These are phyloP conservation scores for Myrica gale DNA, from an alignment of 306 rosid genomes.

Conservation along the genomic window DNA sequence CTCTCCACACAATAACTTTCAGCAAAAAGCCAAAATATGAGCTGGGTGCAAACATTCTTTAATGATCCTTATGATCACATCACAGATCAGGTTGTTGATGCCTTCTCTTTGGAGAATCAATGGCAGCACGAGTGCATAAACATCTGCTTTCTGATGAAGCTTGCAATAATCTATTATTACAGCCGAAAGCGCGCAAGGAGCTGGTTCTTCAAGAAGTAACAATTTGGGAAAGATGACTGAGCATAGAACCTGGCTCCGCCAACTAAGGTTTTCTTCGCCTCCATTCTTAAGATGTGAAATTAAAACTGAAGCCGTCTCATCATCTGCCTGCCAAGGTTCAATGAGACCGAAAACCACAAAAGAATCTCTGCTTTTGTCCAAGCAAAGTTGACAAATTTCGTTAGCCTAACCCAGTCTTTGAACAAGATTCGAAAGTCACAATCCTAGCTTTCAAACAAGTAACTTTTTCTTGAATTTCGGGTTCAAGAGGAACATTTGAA, in stretches of 20 bases:
- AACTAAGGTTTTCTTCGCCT: conserved; percentile 29
- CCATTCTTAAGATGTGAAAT: conserved; percentile 28
- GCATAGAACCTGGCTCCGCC: conserved; percentile 45
- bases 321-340: conserved; percentile 42
- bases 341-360: conserved; percentile 24
- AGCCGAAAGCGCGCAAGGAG: conserved; percentile 33
- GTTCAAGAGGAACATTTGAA: conserved; percentile 22
- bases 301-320: conserved; percentile 40
- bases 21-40: conserved; percentile 42
- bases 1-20: conserved; percentile 38
- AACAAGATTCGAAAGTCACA: conserved; percentile 24
- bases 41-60: conserved; percentile 43
- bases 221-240: conserved; percentile 41
- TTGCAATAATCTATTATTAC: conserved; percentile 36
- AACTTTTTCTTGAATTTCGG: conserved; percentile 24
- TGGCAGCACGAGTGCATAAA: conserved; percentile 36
- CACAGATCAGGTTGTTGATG: conserved; percentile 39
- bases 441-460: conserved; percentile 26
- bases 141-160: conserved; percentile 33
- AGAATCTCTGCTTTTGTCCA: conserved; percentile 22
- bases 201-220: conserved; percentile 33
- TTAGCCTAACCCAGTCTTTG: conserved; percentile 25
- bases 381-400: conserved; percentile 37
- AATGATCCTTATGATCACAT: conserved; percentile 36
- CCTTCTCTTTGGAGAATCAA: conserved; percentile 37